Evolutionary conservation across 2,329 filamentous ascomycete genomes (phyloP), one percentile per base, ranked within the genome.

Genomic region (Ophiocordyceps camponoti-saundersi): DNA sequence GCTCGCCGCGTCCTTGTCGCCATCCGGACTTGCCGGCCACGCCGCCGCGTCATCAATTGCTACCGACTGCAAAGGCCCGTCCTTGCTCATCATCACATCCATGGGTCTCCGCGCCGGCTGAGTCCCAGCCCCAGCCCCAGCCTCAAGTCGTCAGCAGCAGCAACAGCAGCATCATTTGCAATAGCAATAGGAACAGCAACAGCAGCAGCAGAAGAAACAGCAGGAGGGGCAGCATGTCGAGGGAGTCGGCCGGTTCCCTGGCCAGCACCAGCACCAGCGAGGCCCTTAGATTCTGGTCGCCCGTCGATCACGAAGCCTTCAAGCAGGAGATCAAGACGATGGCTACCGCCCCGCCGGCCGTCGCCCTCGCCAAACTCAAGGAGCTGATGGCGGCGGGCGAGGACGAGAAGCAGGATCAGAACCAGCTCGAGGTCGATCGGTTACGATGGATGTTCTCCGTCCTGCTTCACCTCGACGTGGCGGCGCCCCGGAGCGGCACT

Each of bases 401-500:
- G 1, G 48, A 49, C 6, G 41, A 47, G n/a, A 16, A 39, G 36
- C 36, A 39, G 36, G 18, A 26, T 12, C 40, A 43, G 12, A 18
- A 22, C 10, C 29, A 42, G 34, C 45, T 50, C 61, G 73, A 40
- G 12, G 42, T 46, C 12, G 48, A 55, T 26, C 49, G 49, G 12
- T 49, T 47, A 39, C 51, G 51, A 22, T 80, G 77, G 77, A 72
- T 86, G 63, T 64, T 80, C 32, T 77, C 72, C 26, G 69, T 69
- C 1, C 61, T 83, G 46, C 67, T 70, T 50, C 65, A 63, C 51
- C 64, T 68, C 54, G 68, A 66, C 36, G 65, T 66, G 30, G 30
- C 42, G 6, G 13, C 32, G 21, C 42, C 46, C 18, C 36, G n/a
- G 12, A 44, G 46, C 12, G 23, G 20, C 8, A 20, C 16, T 23